These are phyloP conservation scores for Diaporthe sp. DNA, from an alignment of 2,329 filamentous ascomycete species.

Conservation along the genomic window DNA sequence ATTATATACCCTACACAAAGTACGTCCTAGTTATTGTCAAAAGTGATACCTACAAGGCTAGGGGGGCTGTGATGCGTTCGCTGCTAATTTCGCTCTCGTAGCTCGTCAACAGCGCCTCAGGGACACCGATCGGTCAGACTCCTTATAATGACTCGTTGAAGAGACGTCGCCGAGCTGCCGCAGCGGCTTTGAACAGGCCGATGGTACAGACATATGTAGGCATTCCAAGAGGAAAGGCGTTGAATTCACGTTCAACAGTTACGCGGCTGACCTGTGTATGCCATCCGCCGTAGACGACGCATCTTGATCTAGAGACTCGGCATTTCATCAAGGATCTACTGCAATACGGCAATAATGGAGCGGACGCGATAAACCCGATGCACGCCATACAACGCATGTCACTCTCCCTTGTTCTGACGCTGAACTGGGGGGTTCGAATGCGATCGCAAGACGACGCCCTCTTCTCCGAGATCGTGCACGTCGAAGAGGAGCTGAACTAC, in stretches of 20 bases:
- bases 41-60: neutral
- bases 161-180: conserved; percentile 13
- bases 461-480: conserved; percentile 74
- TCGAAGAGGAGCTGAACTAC: conserved; percentile 72
- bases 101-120: conserved; percentile 48
- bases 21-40: neutral
- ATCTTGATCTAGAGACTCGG: conserved; percentile 57
- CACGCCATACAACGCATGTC: conserved; percentile 64
- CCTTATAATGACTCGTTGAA: conserved; percentile 27
- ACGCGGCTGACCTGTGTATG: neutral
- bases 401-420: conserved; percentile 66
- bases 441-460: conserved; percentile 57
- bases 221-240: fast-evolving
- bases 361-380: conserved; percentile 62
- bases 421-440: conserved; percentile 70
- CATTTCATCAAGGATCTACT: conserved; percentile 74
- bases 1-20: conserved; percentile 72
- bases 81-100: neutral
- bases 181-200: conserved; percentile 25
- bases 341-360: conserved; percentile 69
- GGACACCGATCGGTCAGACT: conserved; percentile 8
- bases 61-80: too few relatives aligned
- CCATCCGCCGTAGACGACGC: neutral
- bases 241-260: too few relatives aligned
- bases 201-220: conserved; percentile 31